These are phyloP conservation scores for Rhizophora apiculata DNA, from an alignment of 345 rosid genomes.

Conservation along the genomic window DNA sequence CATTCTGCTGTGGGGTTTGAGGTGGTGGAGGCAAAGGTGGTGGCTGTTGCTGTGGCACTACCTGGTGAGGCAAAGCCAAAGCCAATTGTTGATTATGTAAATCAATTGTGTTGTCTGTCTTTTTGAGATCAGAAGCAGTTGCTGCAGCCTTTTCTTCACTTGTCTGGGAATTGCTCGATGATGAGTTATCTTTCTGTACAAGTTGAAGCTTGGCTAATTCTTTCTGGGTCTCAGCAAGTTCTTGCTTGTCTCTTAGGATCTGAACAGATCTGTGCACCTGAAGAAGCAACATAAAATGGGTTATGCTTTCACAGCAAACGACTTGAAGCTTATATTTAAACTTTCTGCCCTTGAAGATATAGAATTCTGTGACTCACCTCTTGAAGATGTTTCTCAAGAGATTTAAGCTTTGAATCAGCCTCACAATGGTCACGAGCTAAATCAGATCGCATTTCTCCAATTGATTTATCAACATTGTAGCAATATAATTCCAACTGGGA, in stretches of 20 bases:
- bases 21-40: slow-evolving; percentile 38
- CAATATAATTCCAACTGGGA: slow-evolving; percentile 87
- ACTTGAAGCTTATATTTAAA: neutral
- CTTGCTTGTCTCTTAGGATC: slow-evolving; percentile 97
- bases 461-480: slow-evolving; percentile 91
- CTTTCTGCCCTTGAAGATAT: neutral
- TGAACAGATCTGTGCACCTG: slow-evolving; percentile 99
- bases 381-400: slow-evolving; percentile 90
- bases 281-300: slow-evolving; percentile 15
- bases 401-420: slow-evolving; percentile 77
- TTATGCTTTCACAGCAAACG: slow-evolving; percentile 9
- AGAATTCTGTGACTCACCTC: slow-evolving; percentile 49
- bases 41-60: slow-evolving; percentile 62
- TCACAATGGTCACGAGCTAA: slow-evolving; percentile 65
- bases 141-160: slow-evolving; percentile 65
- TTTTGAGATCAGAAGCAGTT: slow-evolving; percentile 58
- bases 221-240: slow-evolving; percentile 89
- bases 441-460: slow-evolving; percentile 89
- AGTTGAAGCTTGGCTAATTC: slow-evolving; percentile 90
- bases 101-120: slow-evolving; percentile 54
- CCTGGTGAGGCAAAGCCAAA: slow-evolving; percentile 85
- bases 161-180: slow-evolving; percentile 61
- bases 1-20: slow-evolving; percentile 50
- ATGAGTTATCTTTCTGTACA: slow-evolving; percentile 76
- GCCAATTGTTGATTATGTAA: slow-evolving; percentile 77